A percentile compares a stretch with the other conserved stretches of the same genome.
Evolutionary conservation across 2,329 filamentous ascomycete genomes (phyloP).

Genomic region (Xylariales sp.): DNA sequence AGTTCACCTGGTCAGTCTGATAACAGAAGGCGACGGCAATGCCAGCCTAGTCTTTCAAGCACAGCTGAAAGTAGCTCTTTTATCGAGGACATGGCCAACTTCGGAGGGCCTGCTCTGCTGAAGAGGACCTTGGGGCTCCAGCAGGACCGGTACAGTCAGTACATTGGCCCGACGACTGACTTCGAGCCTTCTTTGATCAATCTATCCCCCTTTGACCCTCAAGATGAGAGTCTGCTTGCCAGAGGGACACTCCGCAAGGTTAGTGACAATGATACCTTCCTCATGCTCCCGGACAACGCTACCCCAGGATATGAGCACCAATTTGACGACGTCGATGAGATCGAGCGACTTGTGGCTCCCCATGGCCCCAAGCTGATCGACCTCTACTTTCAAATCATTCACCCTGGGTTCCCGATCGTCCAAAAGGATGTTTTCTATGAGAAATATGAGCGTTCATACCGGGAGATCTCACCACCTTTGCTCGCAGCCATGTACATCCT

Average conservation of each 20-base stretch:
- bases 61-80: slow-evolving; percentile 58
- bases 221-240: slow-evolving; percentile 73
- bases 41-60: slow-evolving; percentile 56
- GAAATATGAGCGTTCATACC: slow-evolving; percentile 68
- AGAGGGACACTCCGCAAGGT: slow-evolving; percentile 69
- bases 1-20: slow-evolving; percentile 55
- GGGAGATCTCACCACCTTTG: slow-evolving; percentile 70
- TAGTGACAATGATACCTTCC: slow-evolving; percentile 72
- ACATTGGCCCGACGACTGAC: slow-evolving; percentile 78
- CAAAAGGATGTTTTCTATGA: slow-evolving; percentile 77
- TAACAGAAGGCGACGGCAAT: slow-evolving; percentile 48
- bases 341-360: slow-evolving; percentile 71
- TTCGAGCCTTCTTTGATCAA: slow-evolving; percentile 82
- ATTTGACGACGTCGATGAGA: slow-evolving; percentile 61
- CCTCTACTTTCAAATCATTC: slow-evolving; percentile 75
- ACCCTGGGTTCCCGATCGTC: slow-evolving; percentile 77
- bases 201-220: slow-evolving; percentile 72
- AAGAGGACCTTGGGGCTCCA: slow-evolving; percentile 72
- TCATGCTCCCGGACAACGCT: slow-evolving; percentile 70
- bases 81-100: slow-evolving; percentile 66
- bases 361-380: slow-evolving; percentile 74
- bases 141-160: slow-evolving; percentile 73
- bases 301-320: slow-evolving; percentile 70
- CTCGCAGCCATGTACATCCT: slow-evolving; percentile 80
- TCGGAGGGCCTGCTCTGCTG: slow-evolving; percentile 60